These are phyloP conservation scores for Diaporthe citriasiana DNA, from an alignment of 2,329 filamentous ascomycete species.

Conservation along the genomic window DNA sequence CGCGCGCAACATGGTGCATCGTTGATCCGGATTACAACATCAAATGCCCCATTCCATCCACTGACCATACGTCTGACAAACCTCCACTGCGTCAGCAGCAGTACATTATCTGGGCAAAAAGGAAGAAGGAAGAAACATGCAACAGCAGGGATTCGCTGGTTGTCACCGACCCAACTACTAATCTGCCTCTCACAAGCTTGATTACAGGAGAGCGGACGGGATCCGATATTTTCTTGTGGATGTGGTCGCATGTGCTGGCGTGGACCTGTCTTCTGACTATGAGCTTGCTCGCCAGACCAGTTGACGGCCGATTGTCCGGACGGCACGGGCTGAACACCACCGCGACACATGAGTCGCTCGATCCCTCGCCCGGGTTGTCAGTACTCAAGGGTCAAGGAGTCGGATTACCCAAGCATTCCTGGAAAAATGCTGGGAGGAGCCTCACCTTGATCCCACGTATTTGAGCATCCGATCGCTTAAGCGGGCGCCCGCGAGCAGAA, in stretches of 20 bases:
- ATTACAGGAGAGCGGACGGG: slow-evolving; percentile 27
- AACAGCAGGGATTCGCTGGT: slow-evolving; percentile 31
- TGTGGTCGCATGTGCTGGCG: slow-evolving; percentile 29
- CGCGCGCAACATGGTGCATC: neutral
- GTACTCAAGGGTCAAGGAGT: neutral
- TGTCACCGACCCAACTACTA: slow-evolving; percentile 35
- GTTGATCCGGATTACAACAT: slow-evolving; percentile 4
- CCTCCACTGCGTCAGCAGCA: neutral
- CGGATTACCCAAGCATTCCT: neutral
- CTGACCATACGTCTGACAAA: neutral
- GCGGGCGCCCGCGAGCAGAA: too few species aligned
- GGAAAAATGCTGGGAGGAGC: neutral
- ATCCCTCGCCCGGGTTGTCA: neutral
- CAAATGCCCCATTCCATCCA: neutral
- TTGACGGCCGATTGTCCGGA: neutral
- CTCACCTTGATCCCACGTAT: neutral
- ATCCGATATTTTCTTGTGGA: slow-evolving; percentile 29
- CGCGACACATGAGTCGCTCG: neutral
- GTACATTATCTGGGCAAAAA: neutral
- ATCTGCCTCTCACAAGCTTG: slow-evolving; percentile 33
- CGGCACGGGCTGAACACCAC: neutral
- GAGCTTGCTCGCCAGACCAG: neutral
- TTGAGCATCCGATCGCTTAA: too few species aligned
- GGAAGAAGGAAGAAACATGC: slow-evolving; percentile 9
- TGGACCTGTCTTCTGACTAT: neutral